Evolutionary conservation across 2,329 filamentous ascomycete genomes (phyloP), one percentile per base, ranked within the genome.

Genomic region (Furcasterigmium furcatum): DNA sequence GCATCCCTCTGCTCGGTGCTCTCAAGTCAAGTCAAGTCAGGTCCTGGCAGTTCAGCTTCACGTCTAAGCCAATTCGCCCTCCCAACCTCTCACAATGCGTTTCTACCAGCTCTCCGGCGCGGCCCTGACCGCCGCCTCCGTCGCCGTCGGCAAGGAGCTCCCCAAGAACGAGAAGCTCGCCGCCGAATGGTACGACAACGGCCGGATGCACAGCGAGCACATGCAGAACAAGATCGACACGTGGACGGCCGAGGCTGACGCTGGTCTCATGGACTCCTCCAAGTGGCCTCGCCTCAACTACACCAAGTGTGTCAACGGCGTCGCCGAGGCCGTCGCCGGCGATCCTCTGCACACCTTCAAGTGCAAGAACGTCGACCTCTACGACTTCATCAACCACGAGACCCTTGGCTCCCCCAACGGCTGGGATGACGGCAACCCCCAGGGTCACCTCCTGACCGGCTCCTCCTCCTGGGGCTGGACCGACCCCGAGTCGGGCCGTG

Each of bases 321-420:
- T 66, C 12, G 73, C 69, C 4, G 63, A 63, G 32, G 72, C 71
- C 38, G 63, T 73, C 21, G 62, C 65, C 7, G 73, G 71, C 2
- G 70, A 77, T 45, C 57, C 64, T 16, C 61, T 65, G 45, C 70
- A 77, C 56, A 76, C 72, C 3, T 77, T 75, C 57, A 58, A 56
- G 24, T 77, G 73, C 58, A 67, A 63, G 45, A 73, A 73, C 47
- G 68, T 79, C 41, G 77, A 82, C 51, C 67, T 80, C 3, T 74
- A 79, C 55, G 73, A 77, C 53, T 82, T 82, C 61, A 60, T 76
- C 38, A 71, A 68, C 32, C 79, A 82, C 53, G 67, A 70, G 4
- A 70, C 71, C 22, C 68, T 82, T 2, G 79, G 77, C 6, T 36
- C 30, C 9, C 41, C 41, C 16, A 32, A 32, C 32, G 30, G 29